A percentile compares a stretch with the other conserved stretches of the same genome.
phyloP scores from a whole-genome alignment of 2,329 filamentous ascomycete genomes.

The Exophiala bonariae region DNA sequence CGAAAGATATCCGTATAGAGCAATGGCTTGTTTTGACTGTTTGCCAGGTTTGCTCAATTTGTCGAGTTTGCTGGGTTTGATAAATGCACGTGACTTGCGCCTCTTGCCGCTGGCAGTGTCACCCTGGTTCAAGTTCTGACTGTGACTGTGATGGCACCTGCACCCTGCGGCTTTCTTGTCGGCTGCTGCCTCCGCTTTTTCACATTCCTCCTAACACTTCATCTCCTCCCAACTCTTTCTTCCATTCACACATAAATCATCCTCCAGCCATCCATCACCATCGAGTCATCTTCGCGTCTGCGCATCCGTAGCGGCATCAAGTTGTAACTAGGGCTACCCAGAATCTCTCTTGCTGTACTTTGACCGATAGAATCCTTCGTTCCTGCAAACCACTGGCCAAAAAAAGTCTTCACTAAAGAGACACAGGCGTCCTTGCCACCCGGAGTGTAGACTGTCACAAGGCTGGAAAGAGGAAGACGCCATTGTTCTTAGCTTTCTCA shows the following conservation, averaged over 20 bases:
- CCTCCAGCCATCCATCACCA: too few relatives aligned
- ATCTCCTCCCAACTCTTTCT: conserved; percentile 3
- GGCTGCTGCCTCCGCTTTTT: too few relatives aligned
- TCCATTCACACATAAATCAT: background rate
- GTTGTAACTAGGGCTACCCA: background rate
- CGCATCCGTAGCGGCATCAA: background rate
- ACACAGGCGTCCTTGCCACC: background rate
- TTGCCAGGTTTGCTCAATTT: too few relatives aligned
- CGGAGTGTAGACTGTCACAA: conserved; percentile 2
- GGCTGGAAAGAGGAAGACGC: background rate
- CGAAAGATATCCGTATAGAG: too few relatives aligned
- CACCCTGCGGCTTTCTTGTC: too few relatives aligned
- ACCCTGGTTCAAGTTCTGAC: too few relatives aligned
- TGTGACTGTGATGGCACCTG: too few relatives aligned
- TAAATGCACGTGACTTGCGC: too few relatives aligned
- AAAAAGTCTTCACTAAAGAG: background rate
- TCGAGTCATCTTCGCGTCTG: too few relatives aligned
- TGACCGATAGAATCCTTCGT: conserved; percentile 1
- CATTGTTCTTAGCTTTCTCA: background rate
- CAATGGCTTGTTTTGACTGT: too few relatives aligned
- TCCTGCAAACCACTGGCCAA: background rate
- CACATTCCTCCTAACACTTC: background rate
- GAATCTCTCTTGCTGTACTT: conserved; percentile 2
- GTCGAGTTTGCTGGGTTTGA: too few relatives aligned
- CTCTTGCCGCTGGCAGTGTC: too few relatives aligned